These are phyloP conservation scores for Streptanthus diversifolius DNA, from an alignment of 345 rosid genomes.

Conservation along the genomic window DNA sequence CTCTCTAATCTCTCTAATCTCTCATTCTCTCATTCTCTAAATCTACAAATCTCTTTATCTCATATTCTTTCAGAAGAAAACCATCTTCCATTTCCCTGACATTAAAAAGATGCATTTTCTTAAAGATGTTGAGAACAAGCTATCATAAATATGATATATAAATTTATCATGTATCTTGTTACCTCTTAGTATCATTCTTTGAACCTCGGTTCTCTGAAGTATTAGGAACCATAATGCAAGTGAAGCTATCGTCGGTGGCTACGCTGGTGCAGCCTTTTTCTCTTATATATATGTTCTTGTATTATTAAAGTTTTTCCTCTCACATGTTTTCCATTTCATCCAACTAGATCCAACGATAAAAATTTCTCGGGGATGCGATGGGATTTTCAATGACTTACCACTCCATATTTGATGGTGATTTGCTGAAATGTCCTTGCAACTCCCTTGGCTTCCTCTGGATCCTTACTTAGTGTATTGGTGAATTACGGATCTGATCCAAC, in stretches of 20 bases:
- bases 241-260: conserved; percentile 30
- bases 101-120: background rate
- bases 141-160: background rate
- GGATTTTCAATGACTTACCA: conserved; percentile 48
- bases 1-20: too few species aligned
- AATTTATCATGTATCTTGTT: background rate
- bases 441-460: conserved; percentile 34
- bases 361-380: too few species aligned
- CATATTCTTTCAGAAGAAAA: too few species aligned
- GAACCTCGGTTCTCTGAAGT: conserved; percentile 9
- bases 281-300: conserved; percentile 65
- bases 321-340: conserved; percentile 1
- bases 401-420: conserved; percentile 52
- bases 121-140: background rate
- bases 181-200: conserved; percentile 26
- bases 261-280: conserved; percentile 40
- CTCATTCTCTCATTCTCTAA: too few species aligned
- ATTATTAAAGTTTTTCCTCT: conserved; percentile 20
- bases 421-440: conserved; percentile 37
- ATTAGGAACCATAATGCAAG: conserved; percentile 46
- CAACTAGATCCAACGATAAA: background rate
- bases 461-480: conserved; percentile 30
- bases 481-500: conserved; percentile 55
- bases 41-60: too few species aligned
- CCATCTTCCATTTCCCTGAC: conserved; percentile 55